Conservation (phyloP, 768 basidiomycete genomes). For the Lentinus tigrinus region DNA sequence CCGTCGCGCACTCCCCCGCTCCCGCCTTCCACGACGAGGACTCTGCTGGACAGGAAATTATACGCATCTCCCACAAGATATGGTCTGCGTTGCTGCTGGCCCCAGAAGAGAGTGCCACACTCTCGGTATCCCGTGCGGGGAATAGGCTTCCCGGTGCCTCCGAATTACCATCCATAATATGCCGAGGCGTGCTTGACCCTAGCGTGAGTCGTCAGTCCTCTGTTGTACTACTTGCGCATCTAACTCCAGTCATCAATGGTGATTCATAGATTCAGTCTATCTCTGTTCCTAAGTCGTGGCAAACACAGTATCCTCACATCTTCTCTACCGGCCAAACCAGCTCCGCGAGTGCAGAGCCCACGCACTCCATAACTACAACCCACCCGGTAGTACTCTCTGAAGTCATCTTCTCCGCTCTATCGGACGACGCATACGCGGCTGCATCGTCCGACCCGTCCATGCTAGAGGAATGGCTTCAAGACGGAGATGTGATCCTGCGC, state of each 20-base stretch:
- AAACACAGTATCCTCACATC: conserved; percentile 10
- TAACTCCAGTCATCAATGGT: not conserved
- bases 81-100: conserved; percentile 10
- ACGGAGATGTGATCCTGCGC: conserved; percentile 43
- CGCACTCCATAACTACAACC: conserved; percentile 16
- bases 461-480: conserved; percentile 27
- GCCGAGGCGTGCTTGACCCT: conserved; percentile 37
- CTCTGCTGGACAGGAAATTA: not conserved
- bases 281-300: conserved; percentile 16
- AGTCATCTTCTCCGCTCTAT: conserved; percentile 24
- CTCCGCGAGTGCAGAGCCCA: not conserved
- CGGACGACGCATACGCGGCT: conserved; percentile 20
- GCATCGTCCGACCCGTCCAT: conserved; percentile 16
- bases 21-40: conserved; percentile 11
- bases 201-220: conserved; percentile 32
- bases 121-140: conserved; percentile 14
- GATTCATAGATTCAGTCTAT: conserved; percentile 7
- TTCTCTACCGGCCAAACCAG: conserved; percentile 4
- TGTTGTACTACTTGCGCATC: conserved; percentile 27
- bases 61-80: conserved; percentile 10
- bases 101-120: conserved; percentile 2
- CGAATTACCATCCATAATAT: conserved; percentile 18
- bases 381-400: conserved; percentile 22
- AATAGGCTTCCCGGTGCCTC: not conserved
- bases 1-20: not conserved